Conservation (phyloP, 345 rosid species). For the Linum tenue region DNA sequence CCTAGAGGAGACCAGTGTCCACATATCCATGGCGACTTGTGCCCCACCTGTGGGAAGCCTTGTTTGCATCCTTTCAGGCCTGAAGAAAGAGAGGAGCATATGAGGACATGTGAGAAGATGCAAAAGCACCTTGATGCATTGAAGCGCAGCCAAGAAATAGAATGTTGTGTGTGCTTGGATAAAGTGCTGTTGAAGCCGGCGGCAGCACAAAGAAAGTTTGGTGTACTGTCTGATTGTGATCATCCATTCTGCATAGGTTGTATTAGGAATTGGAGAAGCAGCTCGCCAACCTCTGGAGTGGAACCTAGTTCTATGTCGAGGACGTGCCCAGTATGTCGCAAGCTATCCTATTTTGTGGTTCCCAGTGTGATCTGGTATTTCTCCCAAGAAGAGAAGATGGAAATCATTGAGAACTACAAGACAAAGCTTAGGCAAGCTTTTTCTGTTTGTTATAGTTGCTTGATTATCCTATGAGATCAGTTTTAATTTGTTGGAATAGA, state of each 20-base stretch:
- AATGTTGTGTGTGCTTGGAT: constrained; percentile 69
- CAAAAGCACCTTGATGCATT: constrained; percentile 58
- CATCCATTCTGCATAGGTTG: constrained; percentile 93
- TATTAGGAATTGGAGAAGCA: constrained; percentile 80
- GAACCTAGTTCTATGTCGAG: constrained; percentile 74
- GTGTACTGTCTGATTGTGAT: constrained; percentile 90
- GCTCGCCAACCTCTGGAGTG: constrained; percentile 78
- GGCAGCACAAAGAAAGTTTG: constrained; percentile 66
- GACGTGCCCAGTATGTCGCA: constrained; percentile 91
- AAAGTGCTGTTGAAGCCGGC: constrained; percentile 63
- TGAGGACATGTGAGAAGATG: constrained; percentile 54
- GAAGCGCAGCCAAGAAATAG: constrained; percentile 52
- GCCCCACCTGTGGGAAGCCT: constrained; percentile 72
- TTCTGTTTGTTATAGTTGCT: background rate
- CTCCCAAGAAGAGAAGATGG: constrained; percentile 66
- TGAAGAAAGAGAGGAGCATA: constrained; percentile 70
- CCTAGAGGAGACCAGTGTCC: constrained; percentile 81
- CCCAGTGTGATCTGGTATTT: constrained; percentile 93
- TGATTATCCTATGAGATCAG: background rate
- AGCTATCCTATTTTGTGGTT: constrained; percentile 84
- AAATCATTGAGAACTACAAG: constrained; percentile 71
- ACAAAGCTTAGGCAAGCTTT: constrained; percentile 60
- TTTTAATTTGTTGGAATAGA: background rate
- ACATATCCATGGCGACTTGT: constrained; percentile 75
- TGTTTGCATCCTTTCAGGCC: constrained; percentile 85